Percentiles rank a stretch among this genome's conserved stretches.
These are phyloP conservation scores for Aquanectria penicillioides DNA, from an alignment of 2,329 filamentous ascomycete species.

Conservation along the genomic window DNA sequence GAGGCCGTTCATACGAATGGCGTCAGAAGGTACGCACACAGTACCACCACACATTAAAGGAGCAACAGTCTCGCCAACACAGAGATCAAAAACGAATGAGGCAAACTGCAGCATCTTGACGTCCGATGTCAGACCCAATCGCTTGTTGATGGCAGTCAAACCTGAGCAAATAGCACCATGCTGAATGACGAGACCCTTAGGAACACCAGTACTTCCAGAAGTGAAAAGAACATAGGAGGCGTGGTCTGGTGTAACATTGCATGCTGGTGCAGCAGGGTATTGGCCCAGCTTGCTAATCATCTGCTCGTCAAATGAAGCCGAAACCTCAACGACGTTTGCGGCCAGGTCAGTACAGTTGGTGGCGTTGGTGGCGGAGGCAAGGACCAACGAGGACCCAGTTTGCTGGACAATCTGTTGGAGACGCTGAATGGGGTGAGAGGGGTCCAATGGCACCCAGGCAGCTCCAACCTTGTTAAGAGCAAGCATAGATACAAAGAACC, in stretches of 20 bases:
- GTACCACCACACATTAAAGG: neutral
- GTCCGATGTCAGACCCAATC: neutral
- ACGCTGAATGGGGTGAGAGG: constrained; percentile 46
- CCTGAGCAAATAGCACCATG: neutral
- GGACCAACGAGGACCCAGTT: neutral
- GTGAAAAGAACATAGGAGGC: neutral
- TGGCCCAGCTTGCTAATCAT: neutral
- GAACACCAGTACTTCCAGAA: constrained; percentile 12
- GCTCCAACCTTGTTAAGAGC: constrained; percentile 47
- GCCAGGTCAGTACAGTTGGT: neutral
- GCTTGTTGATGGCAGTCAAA: neutral
- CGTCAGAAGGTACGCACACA: neutral
- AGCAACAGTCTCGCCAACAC: neutral
- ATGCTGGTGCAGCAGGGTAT: neutral
- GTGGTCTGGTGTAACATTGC: neutral
- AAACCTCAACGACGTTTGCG: neutral
- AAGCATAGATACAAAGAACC: constrained; percentile 41
- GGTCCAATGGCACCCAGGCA: constrained; percentile 46
- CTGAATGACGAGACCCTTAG: constrained; percentile 21
- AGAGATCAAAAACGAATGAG: constrained; percentile 1
- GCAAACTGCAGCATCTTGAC: neutral
- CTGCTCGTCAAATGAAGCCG: neutral
- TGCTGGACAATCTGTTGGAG: neutral
- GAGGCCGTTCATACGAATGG: neutral
- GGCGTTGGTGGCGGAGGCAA: neutral